Conservation (phyloP, 192 early-diverging fungal species). For the Backusella sp. region DNA sequence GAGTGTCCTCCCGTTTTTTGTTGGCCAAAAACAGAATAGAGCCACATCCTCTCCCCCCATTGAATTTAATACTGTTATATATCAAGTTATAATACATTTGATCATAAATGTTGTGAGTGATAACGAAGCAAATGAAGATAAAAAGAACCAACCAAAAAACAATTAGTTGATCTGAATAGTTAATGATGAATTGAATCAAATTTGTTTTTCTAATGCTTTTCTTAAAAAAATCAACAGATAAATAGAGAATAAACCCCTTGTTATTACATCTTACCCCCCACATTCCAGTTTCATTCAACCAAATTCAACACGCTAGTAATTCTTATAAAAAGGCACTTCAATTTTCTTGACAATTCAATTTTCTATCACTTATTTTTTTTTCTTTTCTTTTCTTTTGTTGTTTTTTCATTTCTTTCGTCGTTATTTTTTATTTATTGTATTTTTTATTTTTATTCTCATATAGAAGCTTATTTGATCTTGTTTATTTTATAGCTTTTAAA, state of each 20-base stretch:
- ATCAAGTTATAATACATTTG: not conserved
- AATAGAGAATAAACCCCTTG: conserved; percentile 10
- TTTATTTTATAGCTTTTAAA: conserved; percentile 4
- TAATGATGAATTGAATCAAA: not conserved
- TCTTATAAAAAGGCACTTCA: conserved; percentile 2
- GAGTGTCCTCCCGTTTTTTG: not conserved
- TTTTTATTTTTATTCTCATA: not conserved
- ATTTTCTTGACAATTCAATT: conserved; percentile 6
- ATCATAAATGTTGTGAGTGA: not conserved
- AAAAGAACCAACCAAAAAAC: not conserved
- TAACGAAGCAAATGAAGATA: not conserved
- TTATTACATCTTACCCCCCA: not conserved
- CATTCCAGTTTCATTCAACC: conserved; percentile 10
- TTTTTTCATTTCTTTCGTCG: not conserved
- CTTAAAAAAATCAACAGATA: not conserved
- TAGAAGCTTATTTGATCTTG: not conserved
- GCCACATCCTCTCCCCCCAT: not conserved
- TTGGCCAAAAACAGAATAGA: conserved; percentile 6
- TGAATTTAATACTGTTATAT: not conserved
- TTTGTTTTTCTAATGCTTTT: not conserved
- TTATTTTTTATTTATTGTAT: not conserved
- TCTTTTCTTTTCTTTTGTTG: not conserved
- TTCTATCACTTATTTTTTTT: conserved; percentile 1
- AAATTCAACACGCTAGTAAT: conserved; percentile 1
- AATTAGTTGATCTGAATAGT: not conserved